Evolutionary conservation across 2,329 filamentous ascomycete genomes (phyloP), one percentile per base, ranked within the genome.

Genomic region (Nakataea oryzae): DNA sequence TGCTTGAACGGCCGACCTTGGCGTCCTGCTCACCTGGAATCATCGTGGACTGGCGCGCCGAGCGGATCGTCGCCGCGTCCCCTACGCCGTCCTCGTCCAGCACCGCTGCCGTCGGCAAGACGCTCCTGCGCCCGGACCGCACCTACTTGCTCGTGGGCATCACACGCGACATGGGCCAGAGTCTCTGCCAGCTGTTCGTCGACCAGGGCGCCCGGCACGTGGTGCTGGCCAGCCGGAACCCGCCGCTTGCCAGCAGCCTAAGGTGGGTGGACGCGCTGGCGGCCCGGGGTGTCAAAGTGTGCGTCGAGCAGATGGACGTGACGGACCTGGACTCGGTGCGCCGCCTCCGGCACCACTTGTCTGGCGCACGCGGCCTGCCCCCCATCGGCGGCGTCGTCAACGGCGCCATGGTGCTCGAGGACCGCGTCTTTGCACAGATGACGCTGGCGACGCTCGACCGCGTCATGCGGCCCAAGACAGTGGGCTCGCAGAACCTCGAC

Each of bases 361-460:
- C 62, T 1, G 60, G 74, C 0, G 58, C 63, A 0, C 7, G 58
- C 8, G 63, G 62, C 0, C 66, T 72, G 65, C 73, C 74, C 0
- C 69, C 69, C 0, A 69, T 77, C 0, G 76, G 68, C 3, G 77
- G 76, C 21, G 65, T 79, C 7, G 70, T 77, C 63, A 78, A 79
- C 64, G 77, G 76, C 8, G 75, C 76, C 61, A 79, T 79, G 76
- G 73, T 79, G 3, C 71, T 78, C 3, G 74, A 78, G 6, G 77
- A 79, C 64, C 68, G 72, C 8, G 70, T 77, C 17, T 78, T 78
- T 61, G 69, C 75, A 0, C 69, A 76, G 61, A 77, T 79, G 76
- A 72, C 72, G 1, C 56, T 72, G 11, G 70, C 72, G 1, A 74
- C 70, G 0, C 73, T 75, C 64, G 64, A 72, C 3, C 71, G 74